Base-by-base conservation (phyloP, 495 filamentous ascomycete genomes). In the Xylaria longipes region DNA sequence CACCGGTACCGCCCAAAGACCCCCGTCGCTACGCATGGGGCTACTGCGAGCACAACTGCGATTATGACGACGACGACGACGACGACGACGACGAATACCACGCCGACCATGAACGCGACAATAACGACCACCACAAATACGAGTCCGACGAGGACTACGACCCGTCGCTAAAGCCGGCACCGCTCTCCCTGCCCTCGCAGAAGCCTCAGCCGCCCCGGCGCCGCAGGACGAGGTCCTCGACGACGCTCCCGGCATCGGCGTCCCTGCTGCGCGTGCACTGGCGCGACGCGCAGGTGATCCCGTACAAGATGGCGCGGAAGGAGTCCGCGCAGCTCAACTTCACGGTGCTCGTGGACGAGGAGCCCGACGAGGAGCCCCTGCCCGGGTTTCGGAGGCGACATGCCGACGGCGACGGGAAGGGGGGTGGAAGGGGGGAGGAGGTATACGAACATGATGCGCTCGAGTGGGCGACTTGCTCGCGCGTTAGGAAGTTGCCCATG, bases 321-420 rank as follows among this genome's bases (percentile, higher is more conserved):
- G 70, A 72, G 65, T 61, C 68, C 25, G 50, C 75, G 39, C 77
- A 78, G 77, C 68, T 78, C 1, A 78, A 78, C 35, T 77, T 72
- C 57, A 70, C 71, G 41, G 77, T 78, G 27, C 56, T 78, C 48
- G 77, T 78, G 8, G 71, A 77, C 64, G 76, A 77, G 68, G n/a
- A 68, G 6, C 35, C 52, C 70, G 62, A 25, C 37, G 74, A 74
- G 43, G 71, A 70, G 35, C 37, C 68, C 15, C 25, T 65, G 22
- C 54, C 74, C 0, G 29, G 27, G 62, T 73, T 63, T 54, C 57
- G 50, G 41, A 22, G 45, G n/a, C 27, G 31, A 8, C 22, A 14
- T 37, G 56, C 6, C 22, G 65, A 7, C 3, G 48, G 1, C 20
- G 50, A 33, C 29, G 54, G 25, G 0, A 29, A 22, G 17, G 17